Evolutionary conservation across 768 basidiomycete species (phyloP).

Genomic region (Trichaptum fuscoviolaceum): DNA sequence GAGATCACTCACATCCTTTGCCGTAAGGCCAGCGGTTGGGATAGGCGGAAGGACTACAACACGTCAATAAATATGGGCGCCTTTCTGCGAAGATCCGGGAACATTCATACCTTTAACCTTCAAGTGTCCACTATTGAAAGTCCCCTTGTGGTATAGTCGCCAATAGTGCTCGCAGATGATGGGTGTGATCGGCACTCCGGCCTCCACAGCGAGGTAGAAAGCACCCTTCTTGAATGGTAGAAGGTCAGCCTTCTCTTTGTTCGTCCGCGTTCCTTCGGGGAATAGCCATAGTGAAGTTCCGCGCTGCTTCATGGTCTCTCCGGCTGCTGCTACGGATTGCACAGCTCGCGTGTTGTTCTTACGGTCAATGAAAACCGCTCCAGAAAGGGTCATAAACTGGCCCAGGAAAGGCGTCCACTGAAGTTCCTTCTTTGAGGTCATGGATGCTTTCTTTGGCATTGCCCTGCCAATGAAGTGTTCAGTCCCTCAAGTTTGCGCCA

Average conservation of each 20-base stretch:
- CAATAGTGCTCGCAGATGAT: conserved; percentile 94
- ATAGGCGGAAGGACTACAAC: conserved; percentile 84
- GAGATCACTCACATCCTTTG: conserved; percentile 66
- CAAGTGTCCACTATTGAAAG: conserved; percentile 71
- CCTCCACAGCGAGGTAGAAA: conserved; percentile 92
- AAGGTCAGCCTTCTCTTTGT: conserved; percentile 56
- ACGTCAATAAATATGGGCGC: conserved; percentile 3
- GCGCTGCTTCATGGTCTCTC: conserved; percentile 65
- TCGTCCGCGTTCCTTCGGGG: conserved; percentile 91
- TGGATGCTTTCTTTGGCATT: conserved; percentile 76
- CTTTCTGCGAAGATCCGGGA: neutral
- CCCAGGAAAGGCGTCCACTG: conserved; percentile 80
- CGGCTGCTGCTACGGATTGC: conserved; percentile 70
- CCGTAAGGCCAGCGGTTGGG: conserved; percentile 63
- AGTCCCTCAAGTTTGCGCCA: conserved; percentile 9
- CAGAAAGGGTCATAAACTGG: conserved; percentile 84
- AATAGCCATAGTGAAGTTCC: conserved; percentile 88
- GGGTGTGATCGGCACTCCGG: conserved; percentile 86
- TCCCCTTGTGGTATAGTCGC: conserved; percentile 71
- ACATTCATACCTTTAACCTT: conserved; percentile 68
- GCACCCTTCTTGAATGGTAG: conserved; percentile 96
- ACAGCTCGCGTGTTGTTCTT: conserved; percentile 73
- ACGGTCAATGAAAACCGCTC: conserved; percentile 88
- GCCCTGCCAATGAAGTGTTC: conserved; percentile 38
- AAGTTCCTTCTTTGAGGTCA: conserved; percentile 91